phyloP scores from a whole-genome alignment of 768 basidiomycete genomes.

The Hygrocybe coccinea region DNA sequence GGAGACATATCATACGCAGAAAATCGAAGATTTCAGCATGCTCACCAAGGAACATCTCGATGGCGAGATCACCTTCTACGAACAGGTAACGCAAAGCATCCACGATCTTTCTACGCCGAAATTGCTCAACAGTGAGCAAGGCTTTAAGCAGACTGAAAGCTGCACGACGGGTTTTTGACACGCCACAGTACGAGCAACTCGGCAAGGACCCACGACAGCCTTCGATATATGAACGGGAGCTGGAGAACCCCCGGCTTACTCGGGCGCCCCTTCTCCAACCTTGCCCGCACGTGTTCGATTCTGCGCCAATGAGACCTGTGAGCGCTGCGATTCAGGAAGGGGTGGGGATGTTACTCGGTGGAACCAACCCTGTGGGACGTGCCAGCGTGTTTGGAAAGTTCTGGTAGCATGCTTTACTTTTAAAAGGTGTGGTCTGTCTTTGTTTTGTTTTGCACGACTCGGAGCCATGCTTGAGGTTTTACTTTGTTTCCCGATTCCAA shows the following conservation, averaged over 20 bases:
- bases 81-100: conserved; percentile 49
- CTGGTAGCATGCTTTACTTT: not conserved
- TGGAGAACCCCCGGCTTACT: conserved; percentile 49
- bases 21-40: conserved; percentile 60
- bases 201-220: conserved; percentile 50
- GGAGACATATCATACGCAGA: conserved; percentile 72
- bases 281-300: conserved; percentile 74
- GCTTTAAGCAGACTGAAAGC: conserved; percentile 53
- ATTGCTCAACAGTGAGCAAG: conserved; percentile 25
- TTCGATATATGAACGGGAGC: conserved; percentile 72
- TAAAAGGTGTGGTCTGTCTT: not conserved
- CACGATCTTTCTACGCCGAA: not conserved
- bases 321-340: conserved; percentile 71
- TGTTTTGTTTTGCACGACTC: not conserved
- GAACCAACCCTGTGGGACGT: conserved; percentile 6
- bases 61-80: conserved; percentile 70
- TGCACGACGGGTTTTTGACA: conserved; percentile 53
- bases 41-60: conserved; percentile 67
- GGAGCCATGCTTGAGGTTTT: too few species aligned
- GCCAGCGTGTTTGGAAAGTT: conserved; percentile 9
- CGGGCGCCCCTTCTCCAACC: conserved; percentile 61
- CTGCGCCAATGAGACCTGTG: conserved; percentile 68
- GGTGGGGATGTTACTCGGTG: conserved; percentile 56
- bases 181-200: conserved; percentile 45
- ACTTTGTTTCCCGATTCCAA: too few species aligned